These are phyloP conservation scores for Phylloporus rhodoxanthus DNA, from an alignment of 768 basidiomycete genomes.

Conservation along the genomic window DNA sequence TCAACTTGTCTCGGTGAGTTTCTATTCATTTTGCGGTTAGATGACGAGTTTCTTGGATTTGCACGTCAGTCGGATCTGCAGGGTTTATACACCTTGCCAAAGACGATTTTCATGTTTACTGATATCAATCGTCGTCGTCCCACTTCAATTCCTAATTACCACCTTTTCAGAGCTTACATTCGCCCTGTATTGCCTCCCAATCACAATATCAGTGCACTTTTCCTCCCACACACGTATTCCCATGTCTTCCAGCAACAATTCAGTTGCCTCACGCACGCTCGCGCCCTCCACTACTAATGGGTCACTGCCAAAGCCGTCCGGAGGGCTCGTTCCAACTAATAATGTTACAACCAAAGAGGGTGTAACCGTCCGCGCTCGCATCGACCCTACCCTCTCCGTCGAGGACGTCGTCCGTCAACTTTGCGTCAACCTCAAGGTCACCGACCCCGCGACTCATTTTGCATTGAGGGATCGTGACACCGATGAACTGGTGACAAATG, in stretches of 20 bases:
- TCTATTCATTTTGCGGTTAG: not conserved
- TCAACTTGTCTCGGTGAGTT: conserved; percentile 17
- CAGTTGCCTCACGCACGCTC: conserved; percentile 27
- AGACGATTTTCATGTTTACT: conserved; percentile 42
- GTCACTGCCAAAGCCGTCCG: conserved; percentile 36
- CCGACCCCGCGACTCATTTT: conserved; percentile 64
- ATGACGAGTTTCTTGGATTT: conserved; percentile 49
- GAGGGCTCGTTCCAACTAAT: conserved; percentile 70
- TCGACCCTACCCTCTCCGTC: conserved; percentile 78
- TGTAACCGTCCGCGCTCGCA: conserved; percentile 70
- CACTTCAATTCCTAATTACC: conserved; percentile 4
- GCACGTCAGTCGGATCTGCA: conserved; percentile 57
- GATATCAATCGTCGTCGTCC: conserved; percentile 20
- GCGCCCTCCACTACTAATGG: conserved; percentile 30
- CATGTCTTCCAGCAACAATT: conserved; percentile 27
- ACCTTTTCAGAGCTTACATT: conserved; percentile 1
- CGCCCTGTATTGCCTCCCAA: not conserved
- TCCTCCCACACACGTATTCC: not conserved
- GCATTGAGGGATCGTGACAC: conserved; percentile 73
- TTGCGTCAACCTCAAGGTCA: conserved; percentile 74
- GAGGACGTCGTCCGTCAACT: conserved; percentile 82
- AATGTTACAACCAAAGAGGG: conserved; percentile 76
- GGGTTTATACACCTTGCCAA: conserved; percentile 22
- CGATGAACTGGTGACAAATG: conserved; percentile 80
- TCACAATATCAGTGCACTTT: not conserved